Base-by-base conservation (phyloP, 2,329 filamentous ascomycete species). In the Scorias spongiosa region DNA sequence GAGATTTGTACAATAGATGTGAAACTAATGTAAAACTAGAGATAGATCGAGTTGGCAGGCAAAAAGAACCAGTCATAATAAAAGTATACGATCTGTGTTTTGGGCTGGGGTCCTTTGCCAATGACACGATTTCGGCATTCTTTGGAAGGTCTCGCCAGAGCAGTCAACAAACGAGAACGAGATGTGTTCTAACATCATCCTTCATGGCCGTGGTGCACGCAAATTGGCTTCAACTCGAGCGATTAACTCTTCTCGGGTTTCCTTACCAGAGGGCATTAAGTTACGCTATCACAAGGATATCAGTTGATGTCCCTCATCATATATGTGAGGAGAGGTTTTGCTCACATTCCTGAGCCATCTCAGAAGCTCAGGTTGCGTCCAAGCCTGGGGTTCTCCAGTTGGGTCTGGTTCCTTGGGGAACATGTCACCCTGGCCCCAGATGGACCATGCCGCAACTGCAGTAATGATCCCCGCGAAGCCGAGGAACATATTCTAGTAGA, bases 391-490 rank as follows among this genome's bases (percentile, higher is more conserved):
- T 49, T 81, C 78, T 47, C 87, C 87, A 26, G 69, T 84, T n/a
- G 88, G 86, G 58, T 94, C 87, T 40, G 69, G 48, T 51, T 78
- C 69, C 2, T 74, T 63, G 1, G 88, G 88, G 56, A 95, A 93
- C 56, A 95, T 74, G 49, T 89, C 85, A 43, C 76, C 73, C 14
- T 47, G 42, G 45, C 86, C 86, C 80, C 83, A 93, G 54, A 95
- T 89, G 14, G 76, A 75, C 81, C 83, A 94, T 37, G 76, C 78
- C 12, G 86, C 82, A 2, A 82, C 86, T 2, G 83, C 85, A 6
- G 84, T 83, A 11, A 95, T 75, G 42, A 93, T 72, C 9, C 83
- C 84, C 4, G 82, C 79, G 59, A 95, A 95, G 14, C 80, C 84
- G 80, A 66, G 44, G 54, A 55, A 61, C 41, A 61, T 48, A 44